A percentile compares a stretch with the other conserved stretches of the same genome.
Conservation (phyloP, 495 filamentous ascomycete species). For the Peziza echinospora region DNA sequence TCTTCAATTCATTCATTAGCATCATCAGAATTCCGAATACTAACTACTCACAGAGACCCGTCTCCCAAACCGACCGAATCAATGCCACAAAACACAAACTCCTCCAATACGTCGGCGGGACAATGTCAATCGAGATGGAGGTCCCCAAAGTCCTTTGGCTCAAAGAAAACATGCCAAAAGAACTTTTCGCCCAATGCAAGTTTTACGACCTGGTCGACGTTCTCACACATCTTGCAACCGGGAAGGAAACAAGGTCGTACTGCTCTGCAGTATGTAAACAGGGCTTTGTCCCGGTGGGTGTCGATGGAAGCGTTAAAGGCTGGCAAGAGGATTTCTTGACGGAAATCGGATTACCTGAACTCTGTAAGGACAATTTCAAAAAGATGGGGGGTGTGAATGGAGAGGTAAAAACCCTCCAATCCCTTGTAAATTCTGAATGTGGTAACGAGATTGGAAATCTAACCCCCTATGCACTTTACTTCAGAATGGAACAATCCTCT, state of each 20-base stretch:
- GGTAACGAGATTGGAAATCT: background rate
- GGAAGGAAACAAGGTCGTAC: constrained; percentile 72
- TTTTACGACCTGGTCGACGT: constrained; percentile 90
- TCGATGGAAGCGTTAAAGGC: constrained; percentile 91
- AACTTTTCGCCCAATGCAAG: constrained; percentile 74
- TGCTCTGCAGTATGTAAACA: constrained; percentile 93
- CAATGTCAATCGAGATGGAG: constrained; percentile 98
- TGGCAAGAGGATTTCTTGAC: constrained; percentile 90
- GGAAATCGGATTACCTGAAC: constrained; percentile 60
- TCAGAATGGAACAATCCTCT: constrained; percentile 76
- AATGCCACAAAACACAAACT: constrained; percentile 81
- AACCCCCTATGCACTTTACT: constrained; percentile 8
- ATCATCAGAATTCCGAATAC: too few species aligned
- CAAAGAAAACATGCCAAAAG: constrained; percentile 91
- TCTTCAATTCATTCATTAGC: too few species aligned
- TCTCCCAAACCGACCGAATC: constrained; percentile 72
- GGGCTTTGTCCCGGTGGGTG: constrained; percentile 80
- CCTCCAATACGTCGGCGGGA: constrained; percentile 87
- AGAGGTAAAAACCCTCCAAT: too few species aligned
- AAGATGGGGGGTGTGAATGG: constrained; percentile 82
- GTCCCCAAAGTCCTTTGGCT: constrained; percentile 94
- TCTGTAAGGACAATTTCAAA: constrained; percentile 67
- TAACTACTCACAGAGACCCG: constrained; percentile 50
- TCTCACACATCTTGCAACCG: constrained; percentile 90
- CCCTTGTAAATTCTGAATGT: constrained; percentile 23